Evolutionary conservation across 1,139 yeast genomes (phyloP), one percentile per base, ranked within the genome.

Genomic region (Geotrichum citri-aurantii): DNA sequence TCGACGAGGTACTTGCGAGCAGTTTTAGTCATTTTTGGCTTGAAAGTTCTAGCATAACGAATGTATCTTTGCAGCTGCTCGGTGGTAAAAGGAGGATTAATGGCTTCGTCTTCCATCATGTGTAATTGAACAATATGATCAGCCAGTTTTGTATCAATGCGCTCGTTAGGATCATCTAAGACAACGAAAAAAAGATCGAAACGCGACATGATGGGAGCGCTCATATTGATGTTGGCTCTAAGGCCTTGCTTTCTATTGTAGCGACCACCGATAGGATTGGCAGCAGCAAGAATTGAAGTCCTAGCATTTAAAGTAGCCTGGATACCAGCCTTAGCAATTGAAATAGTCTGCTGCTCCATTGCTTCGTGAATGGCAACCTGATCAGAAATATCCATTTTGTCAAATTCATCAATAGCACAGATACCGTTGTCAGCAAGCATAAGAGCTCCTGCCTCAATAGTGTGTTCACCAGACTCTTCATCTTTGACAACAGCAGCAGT

Each of bases 301-400:
- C 99, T 82, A 1, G 99, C 99, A 71, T 93, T 93, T 68, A 93
- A 77, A 0, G 99, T 93, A 6, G 99, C 98, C 71, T 93, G 98
- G 63, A 93, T 93, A 68, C 99, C 99, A 1, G 99, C 99, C 72
- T 93, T 93, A 26, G 99, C 97, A 69, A 93, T 93, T 14, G 97
- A 91, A 64, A 93, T 93, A 0, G 99, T 93, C 73, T 93, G 99
- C 75, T 93, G 99, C 78, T 93, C 99, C 99, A 93, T 93, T 17
- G 99, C 99, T 77, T 93, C 99, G 76, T 93, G 99, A 77, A 93
- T 93, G 2, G 99, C 99, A 60, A 93, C 99, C 75, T 95, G 99
- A 73, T 95, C 99, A 4, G 85, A 76, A 54, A 93, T 74, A 73
- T 93, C 98, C 99, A 93, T 93, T 77, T 95, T 93, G 73, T 93